Percentiles rank a stretch among this genome's conserved stretches.
These are phyloP conservation scores for Metschnikowia corniflorae DNA, from an alignment of 805 yeast species.

Conservation along the genomic window DNA sequence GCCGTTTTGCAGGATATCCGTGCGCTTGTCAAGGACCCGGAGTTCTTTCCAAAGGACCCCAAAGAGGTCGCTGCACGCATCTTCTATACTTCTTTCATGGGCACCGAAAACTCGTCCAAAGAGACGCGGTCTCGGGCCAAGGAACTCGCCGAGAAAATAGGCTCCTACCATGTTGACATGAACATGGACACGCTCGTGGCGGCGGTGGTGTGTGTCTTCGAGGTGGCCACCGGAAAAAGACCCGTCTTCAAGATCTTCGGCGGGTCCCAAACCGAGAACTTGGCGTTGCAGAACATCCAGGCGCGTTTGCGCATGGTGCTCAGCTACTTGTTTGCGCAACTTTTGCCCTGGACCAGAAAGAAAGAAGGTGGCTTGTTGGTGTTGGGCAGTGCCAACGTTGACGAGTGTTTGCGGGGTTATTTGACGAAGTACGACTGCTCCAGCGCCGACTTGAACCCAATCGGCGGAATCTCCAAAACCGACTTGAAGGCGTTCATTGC, in stretches of 20 bases:
- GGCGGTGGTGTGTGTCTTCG: constrained; percentile 72
- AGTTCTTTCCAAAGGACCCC: constrained; percentile 70
- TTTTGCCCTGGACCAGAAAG: constrained; percentile 92
- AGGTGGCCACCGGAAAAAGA: constrained; percentile 82
- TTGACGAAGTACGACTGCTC: constrained; percentile 96
- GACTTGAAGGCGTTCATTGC: constrained; percentile 83
- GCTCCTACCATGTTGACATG: constrained; percentile 86
- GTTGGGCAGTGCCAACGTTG: constrained; percentile 94
- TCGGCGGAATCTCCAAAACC: constrained; percentile 96
- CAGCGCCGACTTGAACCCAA: constrained; percentile 95
- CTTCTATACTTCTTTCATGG: constrained; percentile 94
- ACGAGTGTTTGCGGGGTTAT: constrained; percentile 93
- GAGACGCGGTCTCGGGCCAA: constrained; percentile 86
- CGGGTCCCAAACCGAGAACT: constrained; percentile 84
- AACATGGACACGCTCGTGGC: constrained; percentile 85
- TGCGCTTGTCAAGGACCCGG: constrained; percentile 52
- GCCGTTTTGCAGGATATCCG: constrained; percentile 79
- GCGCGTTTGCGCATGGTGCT: constrained; percentile 95
- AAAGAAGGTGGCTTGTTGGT: constrained; percentile 76
- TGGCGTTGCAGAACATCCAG: constrained; percentile 95
- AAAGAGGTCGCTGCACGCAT: constrained; percentile 70
- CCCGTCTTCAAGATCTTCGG: constrained; percentile 93
- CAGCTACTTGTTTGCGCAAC: constrained; percentile 88
- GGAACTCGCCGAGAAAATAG: constrained; percentile 68
- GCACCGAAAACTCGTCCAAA: constrained; percentile 84